Conservation (phyloP, 1,284 basidiomycete genomes). For the Volvariella volvacea region DNA sequence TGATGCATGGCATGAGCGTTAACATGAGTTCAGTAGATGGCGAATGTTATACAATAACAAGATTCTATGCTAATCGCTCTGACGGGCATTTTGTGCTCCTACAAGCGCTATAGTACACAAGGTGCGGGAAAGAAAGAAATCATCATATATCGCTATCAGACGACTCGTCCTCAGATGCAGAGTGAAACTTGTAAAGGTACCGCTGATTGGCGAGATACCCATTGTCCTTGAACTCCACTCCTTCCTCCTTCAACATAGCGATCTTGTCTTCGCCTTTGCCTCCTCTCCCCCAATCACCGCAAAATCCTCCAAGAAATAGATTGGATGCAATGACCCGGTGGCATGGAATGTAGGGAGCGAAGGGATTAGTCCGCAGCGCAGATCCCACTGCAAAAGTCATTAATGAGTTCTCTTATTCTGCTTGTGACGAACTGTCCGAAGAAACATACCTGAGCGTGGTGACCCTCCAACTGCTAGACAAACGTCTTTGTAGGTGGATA, state of each 20-base stretch:
- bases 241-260: conserved; percentile 39
- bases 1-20: no score
- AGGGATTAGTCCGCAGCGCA: conserved; percentile 56
- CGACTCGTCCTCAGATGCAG: no score
- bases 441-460: conserved; percentile 45
- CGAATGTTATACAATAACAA: conserved; percentile 36
- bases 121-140: no score
- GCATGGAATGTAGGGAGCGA: conserved; percentile 58
- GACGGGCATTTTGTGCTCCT: no score
- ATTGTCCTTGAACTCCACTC: conserved; percentile 36
- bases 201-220: conserved; percentile 27
- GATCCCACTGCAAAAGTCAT: conserved; percentile 40
- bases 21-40: no score
- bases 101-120: no score
- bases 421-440: neutral
- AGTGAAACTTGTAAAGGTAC: neutral
- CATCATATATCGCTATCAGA: no score
- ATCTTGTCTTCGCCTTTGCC: conserved; percentile 35
- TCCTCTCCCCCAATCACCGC: conserved; percentile 50
- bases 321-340: conserved; percentile 60
- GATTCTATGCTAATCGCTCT: no score
- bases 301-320: conserved; percentile 52
- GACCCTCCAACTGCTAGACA: conserved; percentile 46
- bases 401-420: no score
- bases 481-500: conserved; percentile 54